These are phyloP conservation scores for Epichloe sylvatica DNA, from an alignment of 2,329 filamentous ascomycete species.

Conservation along the genomic window DNA sequence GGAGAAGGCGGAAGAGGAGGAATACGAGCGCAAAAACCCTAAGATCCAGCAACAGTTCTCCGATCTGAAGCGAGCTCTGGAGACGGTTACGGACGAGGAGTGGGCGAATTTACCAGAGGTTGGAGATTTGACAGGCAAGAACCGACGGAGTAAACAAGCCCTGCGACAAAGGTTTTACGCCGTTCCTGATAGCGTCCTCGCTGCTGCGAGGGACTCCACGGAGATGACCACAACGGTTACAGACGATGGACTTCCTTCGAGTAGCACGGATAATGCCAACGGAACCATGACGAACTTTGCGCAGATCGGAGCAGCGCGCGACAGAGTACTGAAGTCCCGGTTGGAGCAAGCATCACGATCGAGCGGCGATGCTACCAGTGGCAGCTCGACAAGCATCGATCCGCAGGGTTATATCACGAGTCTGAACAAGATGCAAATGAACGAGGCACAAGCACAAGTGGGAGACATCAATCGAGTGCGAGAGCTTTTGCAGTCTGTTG, in stretches of 20 bases:
- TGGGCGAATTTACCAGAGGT: conserved; percentile 95
- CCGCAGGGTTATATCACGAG: conserved; percentile 93
- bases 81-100: conserved; percentile 82
- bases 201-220: conserved; percentile 66
- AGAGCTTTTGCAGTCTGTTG: conserved; percentile 86
- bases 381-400: conserved; percentile 82
- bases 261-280: conserved; percentile 40
- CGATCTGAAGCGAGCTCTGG: conserved; percentile 81
- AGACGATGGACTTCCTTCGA: conserved; percentile 50
- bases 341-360: conserved; percentile 75
- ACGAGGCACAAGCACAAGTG: conserved; percentile 68
- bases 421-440: conserved; percentile 66
- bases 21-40: conserved; percentile 93
- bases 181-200: conserved; percentile 89
- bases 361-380: conserved; percentile 50
- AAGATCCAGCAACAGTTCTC: conserved; percentile 98
- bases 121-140: conserved; percentile 90
- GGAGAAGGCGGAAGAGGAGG: conserved; percentile 78
- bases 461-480: conserved; percentile 92
- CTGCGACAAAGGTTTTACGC: conserved; percentile 81
- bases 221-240: conserved; percentile 78
- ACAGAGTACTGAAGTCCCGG: conserved; percentile 90
- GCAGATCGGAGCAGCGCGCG: conserved; percentile 87
- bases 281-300: conserved; percentile 97
- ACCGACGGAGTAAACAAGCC: conserved; percentile 71